Base-by-base conservation (phyloP, 208 protist genomes). In the Leishmania amazonensis region DNA sequence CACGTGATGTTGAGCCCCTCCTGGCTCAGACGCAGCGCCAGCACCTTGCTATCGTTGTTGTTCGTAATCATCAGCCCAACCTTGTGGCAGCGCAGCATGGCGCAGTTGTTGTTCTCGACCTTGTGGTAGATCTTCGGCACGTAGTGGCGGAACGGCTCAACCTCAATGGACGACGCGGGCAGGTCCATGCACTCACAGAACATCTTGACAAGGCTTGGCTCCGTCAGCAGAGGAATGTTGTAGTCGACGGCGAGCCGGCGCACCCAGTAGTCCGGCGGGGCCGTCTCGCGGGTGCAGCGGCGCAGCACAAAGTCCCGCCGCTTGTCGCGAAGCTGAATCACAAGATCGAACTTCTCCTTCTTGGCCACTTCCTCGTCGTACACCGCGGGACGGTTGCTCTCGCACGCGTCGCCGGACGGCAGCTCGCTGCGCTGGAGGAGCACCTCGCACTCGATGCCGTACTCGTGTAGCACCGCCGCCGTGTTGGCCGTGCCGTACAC, bases 181-280 rank as follows among this genome's bases (percentile, higher is more conserved):
- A 93, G 76, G 65, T 89, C 90, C 60, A 96, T 60, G 51, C 88
- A 82, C 73, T 97, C 91, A 83, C 89, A 94, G 81, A 97, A 95
- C 76, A 93, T 73, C 60, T 90, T 90, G 68, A 95, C 93, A 57
- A 97, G 84, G 84, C 94, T 95, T 42, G 90, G 88, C 87, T 97
- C 92, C 31, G 96, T 98, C 72, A 98, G 82, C 40, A 98, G 85
- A 21, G 96, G 88, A 60, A 96, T 88, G 88, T 93, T 96, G 87
- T 95, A 97, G 87, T 98, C 95, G 31, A 98, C 93, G n/a, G 96
- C 94, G 68, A 94, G 86, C 40, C 96, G 91, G 74, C 96, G 92
- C n/a, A 98, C 42, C 86, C 86, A 95, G 86, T 98, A 98, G 81
- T 96, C 92, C 74, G 90, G 79, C 74, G 88, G 81, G 40, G 94